phyloP scores from a whole-genome alignment of 148 eudicot genomes.

The Hydrangea macrophylla region DNA sequence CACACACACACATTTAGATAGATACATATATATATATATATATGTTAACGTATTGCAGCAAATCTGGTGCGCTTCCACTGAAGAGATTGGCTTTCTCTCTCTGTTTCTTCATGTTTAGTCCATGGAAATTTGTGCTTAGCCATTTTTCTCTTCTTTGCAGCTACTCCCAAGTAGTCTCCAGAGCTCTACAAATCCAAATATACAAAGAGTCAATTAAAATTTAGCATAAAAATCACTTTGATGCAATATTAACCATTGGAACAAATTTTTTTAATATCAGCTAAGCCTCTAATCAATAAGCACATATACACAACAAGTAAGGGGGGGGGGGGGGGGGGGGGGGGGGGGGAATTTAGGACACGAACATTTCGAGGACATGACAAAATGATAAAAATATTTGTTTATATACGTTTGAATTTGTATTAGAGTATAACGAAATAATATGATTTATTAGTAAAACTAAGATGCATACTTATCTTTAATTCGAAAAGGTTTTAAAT shows the following conservation, averaged over 20 bases:
- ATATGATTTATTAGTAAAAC: no score
- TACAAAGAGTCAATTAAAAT: background rate
- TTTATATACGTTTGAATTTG: no score
- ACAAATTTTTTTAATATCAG: background rate
- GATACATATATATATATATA: no score
- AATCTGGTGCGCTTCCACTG: conserved; percentile 48
- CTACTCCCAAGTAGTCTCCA: conserved; percentile 47
- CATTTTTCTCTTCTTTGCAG: conserved; percentile 48
- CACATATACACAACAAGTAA: no score
- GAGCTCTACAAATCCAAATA: conserved; percentile 26
- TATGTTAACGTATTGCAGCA: conserved; percentile 48
- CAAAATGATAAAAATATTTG: no score
- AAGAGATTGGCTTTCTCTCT: conserved; percentile 24
- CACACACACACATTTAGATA: background rate
- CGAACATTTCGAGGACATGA: no score
- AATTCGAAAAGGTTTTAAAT: no score
- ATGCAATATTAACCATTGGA: background rate
- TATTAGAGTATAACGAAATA: no score
- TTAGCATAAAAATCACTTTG: background rate
- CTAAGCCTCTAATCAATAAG: no score
- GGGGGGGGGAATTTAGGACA: no score
- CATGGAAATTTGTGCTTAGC: conserved; percentile 62
- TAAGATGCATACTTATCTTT: no score
- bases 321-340: no score
- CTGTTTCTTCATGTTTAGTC: conserved; percentile 33